A percentile compares a stretch with the other conserved stretches of the same genome.
phyloP scores from a whole-genome alignment of 495 filamentous ascomycete genomes.

The Lasiosphaeria hispida region DNA sequence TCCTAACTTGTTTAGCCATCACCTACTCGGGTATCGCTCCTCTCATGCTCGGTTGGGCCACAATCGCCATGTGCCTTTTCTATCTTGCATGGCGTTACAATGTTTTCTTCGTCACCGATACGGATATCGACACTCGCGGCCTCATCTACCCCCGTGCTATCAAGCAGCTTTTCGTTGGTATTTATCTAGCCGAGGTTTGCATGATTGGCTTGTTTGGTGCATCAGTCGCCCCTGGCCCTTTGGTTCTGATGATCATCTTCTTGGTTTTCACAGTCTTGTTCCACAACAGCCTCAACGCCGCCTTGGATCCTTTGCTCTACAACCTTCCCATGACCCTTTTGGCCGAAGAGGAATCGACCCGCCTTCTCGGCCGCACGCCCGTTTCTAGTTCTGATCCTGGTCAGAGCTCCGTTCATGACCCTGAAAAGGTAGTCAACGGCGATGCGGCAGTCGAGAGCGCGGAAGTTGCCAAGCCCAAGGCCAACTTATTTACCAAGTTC shows the following conservation, averaged over 20 bases:
- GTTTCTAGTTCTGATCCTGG: constrained; percentile 22
- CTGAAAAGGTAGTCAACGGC: constrained; percentile 32
- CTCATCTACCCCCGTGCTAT: constrained; percentile 83
- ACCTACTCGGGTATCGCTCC: constrained; percentile 90
- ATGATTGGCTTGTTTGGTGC: constrained; percentile 89
- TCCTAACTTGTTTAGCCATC: constrained; percentile 53
- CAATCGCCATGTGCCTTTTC: constrained; percentile 79
- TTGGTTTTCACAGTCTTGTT: constrained; percentile 78
- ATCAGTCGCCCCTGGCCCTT: constrained; percentile 65
- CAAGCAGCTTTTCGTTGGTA: constrained; percentile 84
- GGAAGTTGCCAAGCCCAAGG: constrained; percentile 19
- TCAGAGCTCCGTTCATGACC: constrained; percentile 19
- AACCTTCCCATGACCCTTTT: constrained; percentile 68
- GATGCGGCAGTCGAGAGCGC: constrained; percentile 26
- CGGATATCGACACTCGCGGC: constrained; percentile 85
- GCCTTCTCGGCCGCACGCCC: constrained; percentile 37
- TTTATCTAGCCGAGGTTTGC: constrained; percentile 82
- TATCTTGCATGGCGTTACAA: constrained; percentile 97
- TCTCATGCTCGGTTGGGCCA: constrained; percentile 81
- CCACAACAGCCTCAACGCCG: constrained; percentile 75
- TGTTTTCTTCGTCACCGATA: constrained; percentile 84
- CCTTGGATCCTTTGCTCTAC: constrained; percentile 75
- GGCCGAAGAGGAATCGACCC: constrained; percentile 57
- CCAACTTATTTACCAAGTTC: constrained; percentile 61
- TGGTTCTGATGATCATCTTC: constrained; percentile 80